These are phyloP conservation scores for Sporothrix pseudoabietina DNA, from an alignment of 2,329 filamentous ascomycete species.

Conservation along the genomic window DNA sequence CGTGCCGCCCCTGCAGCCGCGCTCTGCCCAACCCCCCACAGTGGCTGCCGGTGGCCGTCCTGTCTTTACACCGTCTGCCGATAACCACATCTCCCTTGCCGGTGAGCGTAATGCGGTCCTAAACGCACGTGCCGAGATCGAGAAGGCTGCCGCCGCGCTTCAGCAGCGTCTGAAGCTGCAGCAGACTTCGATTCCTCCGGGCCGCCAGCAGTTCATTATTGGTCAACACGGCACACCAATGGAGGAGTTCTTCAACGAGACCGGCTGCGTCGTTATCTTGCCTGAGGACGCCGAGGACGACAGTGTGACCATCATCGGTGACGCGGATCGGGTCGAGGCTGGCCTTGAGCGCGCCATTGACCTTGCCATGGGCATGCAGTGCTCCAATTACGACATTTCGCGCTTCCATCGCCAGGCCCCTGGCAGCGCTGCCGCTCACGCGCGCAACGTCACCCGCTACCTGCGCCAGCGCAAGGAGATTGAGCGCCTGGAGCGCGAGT, in stretches of 20 bases:
- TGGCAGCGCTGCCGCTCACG: constrained; percentile 73
- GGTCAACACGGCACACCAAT: constrained; percentile 77
- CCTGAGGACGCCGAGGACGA: constrained; percentile 79
- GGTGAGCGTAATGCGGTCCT: constrained; percentile 84
- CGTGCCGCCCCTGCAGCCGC: constrained; percentile 79
- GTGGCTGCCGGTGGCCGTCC: constrained; percentile 63
- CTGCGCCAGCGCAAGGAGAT: constrained; percentile 80
- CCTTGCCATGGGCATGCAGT: constrained; percentile 83
- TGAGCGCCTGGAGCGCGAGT: constrained; percentile 74
- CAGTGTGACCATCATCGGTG: constrained; percentile 81
- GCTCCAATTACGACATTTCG: constrained; percentile 78
- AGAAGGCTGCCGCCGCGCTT: constrained; percentile 75
- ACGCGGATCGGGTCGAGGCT: constrained; percentile 68
- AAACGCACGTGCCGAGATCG: constrained; percentile 76
- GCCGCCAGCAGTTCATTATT: constrained; percentile 92
- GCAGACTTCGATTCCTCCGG: constrained; percentile 79
- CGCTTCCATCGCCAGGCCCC: constrained; percentile 75
- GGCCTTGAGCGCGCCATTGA: constrained; percentile 86
- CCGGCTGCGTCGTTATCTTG: constrained; percentile 84
- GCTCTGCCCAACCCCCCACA: constrained; percentile 68
- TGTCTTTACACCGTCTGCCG: constrained; percentile 68
- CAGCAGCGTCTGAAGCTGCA: constrained; percentile 74
- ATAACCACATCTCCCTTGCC: constrained; percentile 79
- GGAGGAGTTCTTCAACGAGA: constrained; percentile 85
- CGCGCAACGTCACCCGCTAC: constrained; percentile 84